Conservation (phyloP, 1,284 basidiomycete genomes). For the Xerocomus nothofagi region DNA sequence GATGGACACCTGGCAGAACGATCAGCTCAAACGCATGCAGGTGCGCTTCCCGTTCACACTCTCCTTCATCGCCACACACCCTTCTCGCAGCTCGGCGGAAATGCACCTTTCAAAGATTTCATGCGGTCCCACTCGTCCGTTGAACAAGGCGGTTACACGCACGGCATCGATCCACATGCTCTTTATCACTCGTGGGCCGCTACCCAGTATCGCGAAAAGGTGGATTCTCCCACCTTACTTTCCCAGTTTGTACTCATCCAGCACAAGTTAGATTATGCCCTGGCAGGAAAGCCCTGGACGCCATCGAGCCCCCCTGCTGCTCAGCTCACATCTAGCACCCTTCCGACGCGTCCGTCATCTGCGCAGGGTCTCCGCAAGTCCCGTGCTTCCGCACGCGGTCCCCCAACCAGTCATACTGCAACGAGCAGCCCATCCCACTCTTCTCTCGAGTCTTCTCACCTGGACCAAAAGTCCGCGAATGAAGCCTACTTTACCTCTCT, state of each 20-base stretch:
- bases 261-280: constrained; percentile 63
- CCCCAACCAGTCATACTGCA: constrained; percentile 28
- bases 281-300: constrained; percentile 72
- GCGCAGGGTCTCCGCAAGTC: constrained; percentile 78
- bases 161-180: constrained; percentile 68
- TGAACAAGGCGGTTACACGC: constrained; percentile 74
- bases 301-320: constrained; percentile 62
- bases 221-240: constrained; percentile 29
- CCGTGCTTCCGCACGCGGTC: constrained; percentile 59
- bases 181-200: constrained; percentile 94
- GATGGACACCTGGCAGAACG: constrained; percentile 95
- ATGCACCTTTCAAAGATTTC: constrained; percentile 77
- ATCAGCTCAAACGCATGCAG: constrained; percentile 90
- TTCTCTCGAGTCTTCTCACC: constrained; percentile 35
- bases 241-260: constrained; percentile 6
- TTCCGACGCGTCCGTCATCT: constrained; percentile 57
- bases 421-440: constrained; percentile 43
- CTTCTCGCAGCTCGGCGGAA: constrained; percentile 72
- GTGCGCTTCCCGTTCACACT: constrained; percentile 40
- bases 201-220: constrained; percentile 89
- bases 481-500: constrained; percentile 75
- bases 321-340: constrained; percentile 32
- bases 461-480: constrained; percentile 70
- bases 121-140: constrained; percentile 70
- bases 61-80: constrained; percentile 14